Conservation (phyloP, 306 rosid genomes). For the Begonia fuchsioides region DNA sequence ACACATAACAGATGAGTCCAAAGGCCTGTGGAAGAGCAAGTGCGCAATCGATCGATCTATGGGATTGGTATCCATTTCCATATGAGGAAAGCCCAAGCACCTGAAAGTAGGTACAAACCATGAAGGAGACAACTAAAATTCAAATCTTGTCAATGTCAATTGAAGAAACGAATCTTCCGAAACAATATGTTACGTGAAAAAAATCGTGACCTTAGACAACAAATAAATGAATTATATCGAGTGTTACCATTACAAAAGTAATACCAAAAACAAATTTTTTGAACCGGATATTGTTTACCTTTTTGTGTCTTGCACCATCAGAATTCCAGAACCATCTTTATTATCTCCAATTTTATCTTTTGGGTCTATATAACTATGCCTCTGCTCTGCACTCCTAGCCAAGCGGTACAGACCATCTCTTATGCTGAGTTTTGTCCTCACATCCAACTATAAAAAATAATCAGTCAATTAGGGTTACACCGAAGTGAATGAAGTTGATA, state of each 20-base stretch:
- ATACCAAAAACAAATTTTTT: background rate
- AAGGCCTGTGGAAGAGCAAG: conserved; percentile 70
- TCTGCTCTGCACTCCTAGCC: conserved; percentile 84
- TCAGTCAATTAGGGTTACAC: background rate
- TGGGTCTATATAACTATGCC: conserved; percentile 31
- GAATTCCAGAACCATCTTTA: conserved; percentile 23
- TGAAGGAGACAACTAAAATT: no score
- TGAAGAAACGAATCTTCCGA: background rate
- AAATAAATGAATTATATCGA: no score
- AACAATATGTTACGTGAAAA: background rate
- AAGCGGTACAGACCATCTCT: conserved; percentile 82
- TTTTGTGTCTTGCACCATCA: conserved; percentile 30
- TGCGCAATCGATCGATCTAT: conserved; percentile 89
- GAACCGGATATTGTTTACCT: conserved; percentile 26
- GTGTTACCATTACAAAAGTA: background rate
- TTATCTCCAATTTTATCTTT: conserved; percentile 30
- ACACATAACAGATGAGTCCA: conserved; percentile 32
- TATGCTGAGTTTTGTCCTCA: conserved; percentile 66
- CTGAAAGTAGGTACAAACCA: conserved; percentile 26
- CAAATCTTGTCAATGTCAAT: no score
- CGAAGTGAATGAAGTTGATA: no score
- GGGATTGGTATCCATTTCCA: conserved; percentile 76
- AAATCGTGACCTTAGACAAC: no score
- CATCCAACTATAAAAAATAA: conserved; percentile 46
- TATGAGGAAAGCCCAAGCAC: conserved; percentile 44